A percentile compares a stretch with the other conserved stretches of the same genome.
Evolutionary conservation across 2,329 filamentous ascomycete genomes (phyloP).

Genomic region (Atkinsonella hypoxylon): DNA sequence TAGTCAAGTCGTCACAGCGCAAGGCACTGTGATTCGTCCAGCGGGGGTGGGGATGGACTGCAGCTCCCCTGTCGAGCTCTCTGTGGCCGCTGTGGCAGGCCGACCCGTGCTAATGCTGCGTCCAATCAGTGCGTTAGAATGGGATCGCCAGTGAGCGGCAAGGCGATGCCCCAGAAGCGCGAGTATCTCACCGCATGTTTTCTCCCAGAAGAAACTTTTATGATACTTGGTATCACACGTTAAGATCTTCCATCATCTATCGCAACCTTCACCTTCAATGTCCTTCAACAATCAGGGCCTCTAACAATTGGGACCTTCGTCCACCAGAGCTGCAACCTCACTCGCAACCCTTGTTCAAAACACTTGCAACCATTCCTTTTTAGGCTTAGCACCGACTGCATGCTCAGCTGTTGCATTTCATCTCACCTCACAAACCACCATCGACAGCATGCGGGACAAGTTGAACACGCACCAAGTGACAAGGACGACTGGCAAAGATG

Average conservation of each 20-base stretch:
- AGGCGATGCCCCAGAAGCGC: background rate
- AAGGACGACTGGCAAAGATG: background rate
- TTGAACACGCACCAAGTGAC: background rate
- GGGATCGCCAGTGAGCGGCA: background rate
- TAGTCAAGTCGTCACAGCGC: constrained; percentile 22
- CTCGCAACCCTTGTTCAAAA: too few species aligned
- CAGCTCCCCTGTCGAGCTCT: background rate
- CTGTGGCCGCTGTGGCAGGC: background rate
- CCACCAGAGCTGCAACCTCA: too few species aligned
- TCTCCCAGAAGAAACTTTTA: too few species aligned
- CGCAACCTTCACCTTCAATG: too few species aligned
- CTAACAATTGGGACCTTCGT: too few species aligned
- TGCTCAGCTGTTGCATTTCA: background rate
- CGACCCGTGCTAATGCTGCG: background rate
- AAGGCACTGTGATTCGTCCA: constrained; percentile 25
- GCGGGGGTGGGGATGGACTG: background rate
- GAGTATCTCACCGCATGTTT: background rate
- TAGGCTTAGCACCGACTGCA: background rate
- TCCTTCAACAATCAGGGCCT: too few species aligned
- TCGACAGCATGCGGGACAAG: background rate
- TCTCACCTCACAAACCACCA: background rate
- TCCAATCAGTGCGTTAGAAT: background rate
- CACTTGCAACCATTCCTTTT: too few species aligned
- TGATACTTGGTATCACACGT: too few species aligned
- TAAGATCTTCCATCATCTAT: too few species aligned